phyloP scores from a whole-genome alignment of 352 stramenopile genomes.

The Stramenopiles sp. region DNA sequence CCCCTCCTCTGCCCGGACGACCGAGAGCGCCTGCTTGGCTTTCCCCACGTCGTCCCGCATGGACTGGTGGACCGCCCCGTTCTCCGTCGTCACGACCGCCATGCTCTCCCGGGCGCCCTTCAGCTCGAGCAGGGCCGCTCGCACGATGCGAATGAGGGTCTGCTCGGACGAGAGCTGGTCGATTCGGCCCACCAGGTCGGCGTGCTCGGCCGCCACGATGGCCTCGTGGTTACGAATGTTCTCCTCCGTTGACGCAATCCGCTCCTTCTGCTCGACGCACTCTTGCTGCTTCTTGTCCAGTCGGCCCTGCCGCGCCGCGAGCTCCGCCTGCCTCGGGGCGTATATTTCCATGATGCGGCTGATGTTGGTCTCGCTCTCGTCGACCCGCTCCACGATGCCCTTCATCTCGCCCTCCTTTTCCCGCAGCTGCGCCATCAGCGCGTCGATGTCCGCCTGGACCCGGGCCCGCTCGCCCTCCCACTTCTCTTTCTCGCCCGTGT shows the following conservation, averaged over 20 bases:
- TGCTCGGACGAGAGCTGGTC: neutral
- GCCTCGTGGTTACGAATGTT: neutral
- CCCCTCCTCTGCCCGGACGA: neutral
- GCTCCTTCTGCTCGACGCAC: neutral
- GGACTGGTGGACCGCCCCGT: neutral
- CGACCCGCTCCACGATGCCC: neutral
- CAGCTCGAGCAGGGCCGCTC: neutral
- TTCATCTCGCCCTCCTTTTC: neutral
- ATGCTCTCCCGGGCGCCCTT: neutral
- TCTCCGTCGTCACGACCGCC: neutral
- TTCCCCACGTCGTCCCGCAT: neutral
- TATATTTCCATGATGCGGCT: neutral
- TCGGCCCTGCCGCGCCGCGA: neutral
- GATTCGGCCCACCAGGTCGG: neutral
- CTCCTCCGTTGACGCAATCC: neutral
- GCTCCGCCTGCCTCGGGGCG: neutral
- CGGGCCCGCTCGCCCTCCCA: neutral
- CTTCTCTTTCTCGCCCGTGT: neutral
- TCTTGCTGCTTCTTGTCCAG: neutral
- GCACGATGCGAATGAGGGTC: neutral
- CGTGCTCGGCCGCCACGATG: neutral
- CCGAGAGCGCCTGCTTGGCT: neutral
- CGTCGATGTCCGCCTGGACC: neutral
- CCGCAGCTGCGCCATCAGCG: neutral
- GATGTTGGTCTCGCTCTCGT: neutral